Percentiles rank a stretch among this genome's conserved stretches.
Conservation (phyloP, 345 rosid species). For the Hibiscus tridactylites region DNA sequence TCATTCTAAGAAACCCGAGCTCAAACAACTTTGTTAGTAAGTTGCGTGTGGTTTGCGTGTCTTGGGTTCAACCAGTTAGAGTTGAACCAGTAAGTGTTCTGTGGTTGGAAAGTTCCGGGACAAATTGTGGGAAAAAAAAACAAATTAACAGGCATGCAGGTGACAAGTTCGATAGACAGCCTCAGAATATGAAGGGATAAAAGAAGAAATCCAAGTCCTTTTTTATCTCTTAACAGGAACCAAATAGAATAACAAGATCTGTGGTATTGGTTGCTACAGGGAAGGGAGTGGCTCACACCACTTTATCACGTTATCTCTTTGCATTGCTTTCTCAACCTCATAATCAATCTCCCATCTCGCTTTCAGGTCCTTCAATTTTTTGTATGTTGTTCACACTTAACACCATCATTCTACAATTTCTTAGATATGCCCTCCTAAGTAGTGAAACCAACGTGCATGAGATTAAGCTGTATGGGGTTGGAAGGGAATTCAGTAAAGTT, state of each 20-base stretch:
- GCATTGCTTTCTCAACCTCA: conserved; percentile 56
- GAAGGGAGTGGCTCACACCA: conserved; percentile 39
- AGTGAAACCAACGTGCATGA: not conserved
- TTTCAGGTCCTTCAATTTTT: not conserved
- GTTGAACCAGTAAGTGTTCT: no score
- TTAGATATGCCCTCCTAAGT: not conserved
- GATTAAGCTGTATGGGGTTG: not conserved
- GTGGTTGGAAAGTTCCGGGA: not conserved
- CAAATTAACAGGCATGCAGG: no score
- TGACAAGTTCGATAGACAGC: not conserved
- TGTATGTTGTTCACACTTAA: not conserved
- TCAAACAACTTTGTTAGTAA: no score
- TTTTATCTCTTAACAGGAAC: not conserved
- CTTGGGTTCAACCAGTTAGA: no score
- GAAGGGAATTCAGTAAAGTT: not conserved
- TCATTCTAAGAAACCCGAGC: no score
- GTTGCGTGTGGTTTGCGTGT: no score
- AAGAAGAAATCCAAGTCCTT: not conserved
- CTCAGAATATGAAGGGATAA: not conserved
- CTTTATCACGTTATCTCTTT: conserved; percentile 69
- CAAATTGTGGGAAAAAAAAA: no score
- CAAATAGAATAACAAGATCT: not conserved
- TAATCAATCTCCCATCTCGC: not conserved
- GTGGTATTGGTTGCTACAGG: conserved; percentile 23
- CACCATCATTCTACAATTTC: no score